Evolutionary conservation across 495 filamentous ascomycete genomes (phyloP).

Genomic region (Penicillium riverlandense): DNA sequence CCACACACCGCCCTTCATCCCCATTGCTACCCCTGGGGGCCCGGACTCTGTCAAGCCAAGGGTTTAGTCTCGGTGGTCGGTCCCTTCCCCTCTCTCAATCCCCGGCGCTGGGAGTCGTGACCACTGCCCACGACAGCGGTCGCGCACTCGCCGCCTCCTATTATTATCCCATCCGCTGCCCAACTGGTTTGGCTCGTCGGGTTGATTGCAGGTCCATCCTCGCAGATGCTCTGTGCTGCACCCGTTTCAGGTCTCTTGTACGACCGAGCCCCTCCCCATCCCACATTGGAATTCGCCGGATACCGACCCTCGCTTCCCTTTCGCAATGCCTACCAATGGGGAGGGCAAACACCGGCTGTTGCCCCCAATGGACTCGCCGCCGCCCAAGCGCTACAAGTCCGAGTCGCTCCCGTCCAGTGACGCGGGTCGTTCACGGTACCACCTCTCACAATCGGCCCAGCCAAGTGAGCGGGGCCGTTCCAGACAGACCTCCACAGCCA

Average conservation of each 20-base stretch:
- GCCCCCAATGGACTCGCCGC: constrained; percentile 18
- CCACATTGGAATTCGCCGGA: background rate
- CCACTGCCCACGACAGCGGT: background rate
- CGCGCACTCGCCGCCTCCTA: no score
- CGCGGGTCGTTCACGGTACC: constrained; percentile 14
- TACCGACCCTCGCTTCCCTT: background rate
- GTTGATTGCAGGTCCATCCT: no score
- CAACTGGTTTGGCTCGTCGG: no score
- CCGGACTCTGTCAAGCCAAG: no score
- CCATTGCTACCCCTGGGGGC: no score
- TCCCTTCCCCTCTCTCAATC: background rate
- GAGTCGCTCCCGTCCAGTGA: constrained; percentile 17
- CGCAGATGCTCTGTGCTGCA: background rate
- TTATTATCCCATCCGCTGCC: background rate
- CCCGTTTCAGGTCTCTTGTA: background rate
- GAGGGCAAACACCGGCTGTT: constrained; percentile 4
- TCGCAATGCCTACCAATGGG: constrained; percentile 6
- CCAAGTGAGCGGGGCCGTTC: constrained; percentile 24
- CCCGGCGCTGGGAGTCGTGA: constrained; percentile 4
- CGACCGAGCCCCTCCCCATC: constrained; percentile 5
- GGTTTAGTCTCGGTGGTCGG: background rate
- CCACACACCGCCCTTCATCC: background rate
- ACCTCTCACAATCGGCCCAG: constrained; percentile 22
- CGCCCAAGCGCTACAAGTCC: constrained; percentile 22
- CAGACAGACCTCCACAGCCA: constrained; percentile 35